These are phyloP conservation scores for Penicillium canariense DNA, from an alignment of 495 filamentous ascomycete species.

Conservation along the genomic window DNA sequence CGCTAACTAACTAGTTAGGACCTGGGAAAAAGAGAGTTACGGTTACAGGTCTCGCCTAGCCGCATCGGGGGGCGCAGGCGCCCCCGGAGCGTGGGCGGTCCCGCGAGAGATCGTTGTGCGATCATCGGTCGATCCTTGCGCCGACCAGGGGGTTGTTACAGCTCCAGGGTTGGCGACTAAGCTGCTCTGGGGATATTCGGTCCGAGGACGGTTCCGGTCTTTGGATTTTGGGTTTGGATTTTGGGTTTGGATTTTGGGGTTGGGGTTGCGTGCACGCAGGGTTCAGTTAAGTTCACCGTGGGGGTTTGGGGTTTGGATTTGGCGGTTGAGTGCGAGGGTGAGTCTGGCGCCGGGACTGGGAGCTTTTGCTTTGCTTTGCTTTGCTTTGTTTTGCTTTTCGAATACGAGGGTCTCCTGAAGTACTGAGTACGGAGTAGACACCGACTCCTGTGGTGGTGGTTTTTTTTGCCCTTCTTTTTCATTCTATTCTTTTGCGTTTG, in stretches of 20 bases:
- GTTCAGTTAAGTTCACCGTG: too few relatives aligned
- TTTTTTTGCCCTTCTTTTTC: too few relatives aligned
- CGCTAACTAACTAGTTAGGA: too few relatives aligned
- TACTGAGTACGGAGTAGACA: too few relatives aligned
- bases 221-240: neutral
- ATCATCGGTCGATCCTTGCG: constrained; percentile 21
- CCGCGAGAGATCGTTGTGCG: constrained; percentile 11
- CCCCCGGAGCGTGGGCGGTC: too few relatives aligned
- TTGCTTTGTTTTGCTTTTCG: neutral
- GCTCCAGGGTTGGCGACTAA: neutral
- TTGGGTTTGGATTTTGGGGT: neutral
- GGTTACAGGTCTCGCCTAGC: too few relatives aligned
- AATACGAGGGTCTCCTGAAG: too few relatives aligned
- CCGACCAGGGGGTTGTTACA: neutral
- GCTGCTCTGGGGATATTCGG: neutral
- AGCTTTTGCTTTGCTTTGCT: neutral
- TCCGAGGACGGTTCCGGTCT: neutral
- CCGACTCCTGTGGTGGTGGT: too few relatives aligned
- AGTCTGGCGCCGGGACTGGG: neutral
- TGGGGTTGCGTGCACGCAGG: too few relatives aligned
- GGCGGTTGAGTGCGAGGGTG: neutral
- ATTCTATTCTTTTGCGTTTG: too few relatives aligned
- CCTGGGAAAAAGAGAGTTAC: neutral
- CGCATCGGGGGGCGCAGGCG: neutral
- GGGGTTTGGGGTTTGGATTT: too few relatives aligned